phyloP scores from a whole-genome alignment of 1,139 yeast species.

The Hemisphaericaspora xylofermentans region DNA sequence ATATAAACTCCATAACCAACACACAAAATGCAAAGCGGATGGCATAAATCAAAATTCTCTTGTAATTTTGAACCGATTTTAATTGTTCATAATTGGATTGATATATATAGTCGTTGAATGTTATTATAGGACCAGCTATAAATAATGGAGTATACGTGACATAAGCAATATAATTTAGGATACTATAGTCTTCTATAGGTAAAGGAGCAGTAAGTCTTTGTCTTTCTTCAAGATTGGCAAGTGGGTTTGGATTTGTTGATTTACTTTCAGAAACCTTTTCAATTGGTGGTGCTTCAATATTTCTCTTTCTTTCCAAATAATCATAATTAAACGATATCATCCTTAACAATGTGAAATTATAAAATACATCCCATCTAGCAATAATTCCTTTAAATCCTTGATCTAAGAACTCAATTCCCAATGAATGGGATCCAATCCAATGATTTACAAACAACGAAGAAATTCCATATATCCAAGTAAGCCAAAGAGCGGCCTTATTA shows the following conservation, averaged over 20 bases:
- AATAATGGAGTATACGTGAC: constrained; percentile 83
- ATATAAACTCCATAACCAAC: constrained; percentile 80
- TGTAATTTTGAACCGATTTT: constrained; percentile 42
- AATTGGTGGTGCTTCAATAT: constrained; percentile 13
- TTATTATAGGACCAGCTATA: constrained; percentile 91
- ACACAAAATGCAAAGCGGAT: constrained; percentile 70
- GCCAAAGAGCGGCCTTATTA: constrained; percentile 27
- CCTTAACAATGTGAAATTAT: constrained; percentile 82
- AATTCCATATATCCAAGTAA: constrained; percentile 79
- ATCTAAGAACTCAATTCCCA: constrained; percentile 56
- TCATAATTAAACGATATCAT: constrained; percentile 84
- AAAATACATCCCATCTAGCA: constrained; percentile 93
- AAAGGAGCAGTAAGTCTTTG: constrained; percentile 68
- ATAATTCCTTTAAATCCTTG: constrained; percentile 68
- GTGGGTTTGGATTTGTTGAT: constrained; percentile 14
- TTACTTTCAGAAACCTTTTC: constrained; percentile 11
- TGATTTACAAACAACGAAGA: constrained; percentile 77
- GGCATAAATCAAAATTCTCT: constrained; percentile 61
- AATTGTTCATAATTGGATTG: constrained; percentile 53
- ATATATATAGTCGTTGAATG: constrained; percentile 86
- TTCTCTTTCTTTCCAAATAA: constrained; percentile 49
- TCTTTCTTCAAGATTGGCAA: constrained; percentile 50
- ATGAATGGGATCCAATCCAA: constrained; percentile 52
- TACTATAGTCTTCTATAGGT: constrained; percentile 56
- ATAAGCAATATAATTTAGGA: constrained; percentile 70